phyloP scores from a whole-genome alignment of 305 asterid species.

The Fraxinus latifolia region DNA sequence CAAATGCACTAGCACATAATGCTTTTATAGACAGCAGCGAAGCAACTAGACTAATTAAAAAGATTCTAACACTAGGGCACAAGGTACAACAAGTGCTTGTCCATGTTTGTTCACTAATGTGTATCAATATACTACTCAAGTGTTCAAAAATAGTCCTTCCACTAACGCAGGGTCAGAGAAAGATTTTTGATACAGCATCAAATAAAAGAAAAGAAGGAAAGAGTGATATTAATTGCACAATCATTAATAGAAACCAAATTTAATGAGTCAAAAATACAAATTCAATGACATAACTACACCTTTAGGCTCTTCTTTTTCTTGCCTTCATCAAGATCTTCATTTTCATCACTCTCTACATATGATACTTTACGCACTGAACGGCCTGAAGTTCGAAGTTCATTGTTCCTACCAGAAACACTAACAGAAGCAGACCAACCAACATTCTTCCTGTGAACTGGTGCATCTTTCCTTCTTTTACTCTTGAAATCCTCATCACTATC shows the following conservation, averaged over 20 bases:
- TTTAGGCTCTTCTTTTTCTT: conserved; percentile 63
- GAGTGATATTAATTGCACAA: background rate
- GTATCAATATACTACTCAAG: background rate
- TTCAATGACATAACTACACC: conserved; percentile 42
- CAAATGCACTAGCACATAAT: background rate
- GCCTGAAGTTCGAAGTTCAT: conserved; percentile 75
- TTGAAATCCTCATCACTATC: conserved; percentile 71
- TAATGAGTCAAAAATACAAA: conserved; percentile 13
- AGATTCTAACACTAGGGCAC: background rate
- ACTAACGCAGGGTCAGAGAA: background rate
- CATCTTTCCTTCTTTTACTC: conserved; percentile 53
- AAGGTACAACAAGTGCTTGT: background rate
- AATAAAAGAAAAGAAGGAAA: background rate
- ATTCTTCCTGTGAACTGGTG: conserved; percentile 48
- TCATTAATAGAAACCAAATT: background rate
- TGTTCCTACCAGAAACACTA: conserved; percentile 45
- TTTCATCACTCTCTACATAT: conserved; percentile 93
- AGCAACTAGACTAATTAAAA: conserved; percentile 1
- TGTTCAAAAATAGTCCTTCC: background rate
- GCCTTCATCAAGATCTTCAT: conserved; percentile 81
- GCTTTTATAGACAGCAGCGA: background rate
- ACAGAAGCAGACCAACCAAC: conserved; percentile 44
- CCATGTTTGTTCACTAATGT: background rate
- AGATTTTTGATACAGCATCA: background rate
- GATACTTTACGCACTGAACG: conserved; percentile 94